Evolutionary conservation across 1,284 basidiomycete genomes (phyloP).

Genomic region (Ustilago xerochloae): DNA sequence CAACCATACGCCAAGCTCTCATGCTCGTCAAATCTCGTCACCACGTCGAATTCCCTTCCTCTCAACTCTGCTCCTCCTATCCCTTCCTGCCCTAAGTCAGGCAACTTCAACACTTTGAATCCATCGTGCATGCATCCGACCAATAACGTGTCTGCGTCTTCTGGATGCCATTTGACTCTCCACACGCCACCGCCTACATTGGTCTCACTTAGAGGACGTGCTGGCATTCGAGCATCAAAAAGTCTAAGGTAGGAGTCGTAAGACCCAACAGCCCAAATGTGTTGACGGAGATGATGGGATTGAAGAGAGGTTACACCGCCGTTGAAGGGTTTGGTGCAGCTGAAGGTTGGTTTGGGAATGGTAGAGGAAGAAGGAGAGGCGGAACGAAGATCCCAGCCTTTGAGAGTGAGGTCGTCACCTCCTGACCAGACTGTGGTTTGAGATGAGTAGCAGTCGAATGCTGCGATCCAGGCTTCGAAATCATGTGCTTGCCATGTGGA

Average conservation of each 20-base stretch:
- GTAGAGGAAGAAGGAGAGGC: conserved; percentile 13
- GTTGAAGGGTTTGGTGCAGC: conserved; percentile 81
- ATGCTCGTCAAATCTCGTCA: conserved; percentile 80
- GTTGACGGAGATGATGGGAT: conserved; percentile 80
- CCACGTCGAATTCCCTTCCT: conserved; percentile 46
- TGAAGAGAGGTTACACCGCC: conserved; percentile 94
- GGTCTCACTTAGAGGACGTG: conserved; percentile 74
- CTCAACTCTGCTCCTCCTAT: conserved; percentile 11
- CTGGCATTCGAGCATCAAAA: conserved; percentile 82
- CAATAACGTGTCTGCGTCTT: conserved; percentile 74
- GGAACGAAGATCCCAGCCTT: conserved; percentile 86
- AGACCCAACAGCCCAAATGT: conserved; percentile 90
- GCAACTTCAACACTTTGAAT: conserved; percentile 74
- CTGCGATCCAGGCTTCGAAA: conserved; percentile 91
- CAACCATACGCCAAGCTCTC: conserved; percentile 90
- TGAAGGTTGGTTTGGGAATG: conserved; percentile 73
- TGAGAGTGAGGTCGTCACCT: conserved; percentile 90
- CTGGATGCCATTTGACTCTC: conserved; percentile 95
- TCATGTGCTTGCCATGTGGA: conserved; percentile 86
- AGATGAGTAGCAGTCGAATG: conserved; percentile 82
- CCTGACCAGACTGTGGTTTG: conserved; percentile 81
- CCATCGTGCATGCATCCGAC: conserved; percentile 98
- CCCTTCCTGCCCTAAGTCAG: conserved; percentile 4
- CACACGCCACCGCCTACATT: conserved; percentile 91
- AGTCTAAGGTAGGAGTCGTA: conserved; percentile 86